Evolutionary conservation across 768 basidiomycete species (phyloP), one percentile per base, ranked within the genome.

Genomic region (Leccinum incarnatum): DNA sequence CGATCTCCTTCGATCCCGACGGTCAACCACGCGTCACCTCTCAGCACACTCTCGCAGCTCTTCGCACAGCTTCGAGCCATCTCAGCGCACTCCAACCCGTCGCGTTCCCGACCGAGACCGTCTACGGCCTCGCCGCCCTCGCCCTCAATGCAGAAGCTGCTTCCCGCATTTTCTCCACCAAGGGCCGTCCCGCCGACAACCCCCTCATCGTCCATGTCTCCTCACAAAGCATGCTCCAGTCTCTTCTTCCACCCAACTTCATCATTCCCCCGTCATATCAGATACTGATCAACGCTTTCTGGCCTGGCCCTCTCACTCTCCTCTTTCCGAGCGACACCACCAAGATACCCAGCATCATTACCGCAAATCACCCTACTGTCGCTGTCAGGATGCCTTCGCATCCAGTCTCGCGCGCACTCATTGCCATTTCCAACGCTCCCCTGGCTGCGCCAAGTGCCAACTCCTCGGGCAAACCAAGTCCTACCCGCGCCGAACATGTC

Each of bases 181-280:
- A 99, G 69, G 92, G 94, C 40, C 83, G 97, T 54, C 97, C 97
- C 7, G 77, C 89, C 4, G 97, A 99, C 74, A 99, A 99, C 73
- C 97, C 97, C 2, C 81, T 99, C 55, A 99, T 99, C 79, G 91
- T 98, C 25, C 97, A 99, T 74, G 85, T 99, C 59, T 93, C 93
- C 8, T 95, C 93, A 0, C 74, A 80, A 21, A 65, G 78, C 40
- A 98, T 98, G 97, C 84, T 99, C 15, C 73, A 74, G 12, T 75
- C 83, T 5, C 79, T 97, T 58, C 80, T 97, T 9, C 93, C 94
- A 0, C 70, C 80, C 12, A 72, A 73, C 52, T 94, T 89, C 69
- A 66, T 64, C 14, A 73, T 91, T 8, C 82, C 94, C 1, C 70
- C 62, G 14, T 75, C 88, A 8, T 98, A 98, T 72, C 75, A 83